Evolutionary conservation across 1,139 yeast genomes (phyloP).

Genomic region (Saccharomyces hybrid): DNA sequence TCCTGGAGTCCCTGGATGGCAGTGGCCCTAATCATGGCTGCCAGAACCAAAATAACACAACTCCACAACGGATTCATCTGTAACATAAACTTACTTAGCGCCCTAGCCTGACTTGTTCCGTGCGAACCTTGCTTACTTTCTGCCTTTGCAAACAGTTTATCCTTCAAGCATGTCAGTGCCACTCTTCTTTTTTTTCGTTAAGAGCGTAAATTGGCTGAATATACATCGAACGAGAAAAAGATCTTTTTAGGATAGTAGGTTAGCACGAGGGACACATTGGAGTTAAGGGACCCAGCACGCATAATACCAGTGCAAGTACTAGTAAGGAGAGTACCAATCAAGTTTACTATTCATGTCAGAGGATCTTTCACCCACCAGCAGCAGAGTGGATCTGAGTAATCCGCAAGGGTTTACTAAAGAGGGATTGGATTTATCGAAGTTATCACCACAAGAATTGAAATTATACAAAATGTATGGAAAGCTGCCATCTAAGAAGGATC

Average conservation of each 20-base stretch:
- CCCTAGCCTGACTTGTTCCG: background rate
- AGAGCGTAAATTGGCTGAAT: no score
- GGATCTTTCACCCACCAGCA: constrained; percentile 27
- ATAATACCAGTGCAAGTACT: no score
- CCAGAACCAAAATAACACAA: background rate
- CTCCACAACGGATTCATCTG: background rate
- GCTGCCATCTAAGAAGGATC: constrained; percentile 78
- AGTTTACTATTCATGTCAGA: constrained; percentile 9
- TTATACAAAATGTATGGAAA: constrained; percentile 80
- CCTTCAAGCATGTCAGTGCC: background rate
- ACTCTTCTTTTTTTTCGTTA: no score
- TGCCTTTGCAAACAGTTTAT: background rate
- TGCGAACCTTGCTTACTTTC: background rate
- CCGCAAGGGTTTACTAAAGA: constrained; percentile 11
- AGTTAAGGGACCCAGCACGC: no score
- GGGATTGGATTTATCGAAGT: constrained; percentile 44
- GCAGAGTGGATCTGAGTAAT: constrained; percentile 19
- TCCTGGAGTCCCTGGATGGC: background rate
- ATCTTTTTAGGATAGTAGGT: no score
- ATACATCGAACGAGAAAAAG: no score
- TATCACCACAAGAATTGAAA: constrained; percentile 61
- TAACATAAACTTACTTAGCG: background rate
- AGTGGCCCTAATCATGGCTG: background rate
- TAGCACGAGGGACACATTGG: no score
- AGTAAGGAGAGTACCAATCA: background rate